phyloP scores from a whole-genome alignment of 148 eudicot species.

The Salicornia ramosissima region DNA sequence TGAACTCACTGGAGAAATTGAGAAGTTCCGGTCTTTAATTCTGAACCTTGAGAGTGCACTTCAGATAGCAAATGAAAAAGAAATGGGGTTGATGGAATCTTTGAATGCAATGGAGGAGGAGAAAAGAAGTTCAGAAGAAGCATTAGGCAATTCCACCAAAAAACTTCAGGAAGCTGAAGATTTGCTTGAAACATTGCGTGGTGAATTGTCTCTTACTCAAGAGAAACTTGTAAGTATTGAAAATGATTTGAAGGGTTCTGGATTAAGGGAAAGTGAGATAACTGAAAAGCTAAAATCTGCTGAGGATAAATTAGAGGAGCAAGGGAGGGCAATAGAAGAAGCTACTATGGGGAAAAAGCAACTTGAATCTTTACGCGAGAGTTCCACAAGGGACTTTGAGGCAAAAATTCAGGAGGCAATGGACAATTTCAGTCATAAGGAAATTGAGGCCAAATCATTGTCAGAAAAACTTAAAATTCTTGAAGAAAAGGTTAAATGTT shows the following conservation, averaged over 20 bases:
- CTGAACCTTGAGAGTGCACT: conserved; percentile 49
- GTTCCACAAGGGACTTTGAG: conserved; percentile 46
- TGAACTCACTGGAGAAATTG: conserved; percentile 46
- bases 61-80: conserved; percentile 47
- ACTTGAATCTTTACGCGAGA: conserved; percentile 52
- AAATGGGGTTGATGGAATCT: conserved; percentile 39
- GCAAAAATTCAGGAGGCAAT: conserved; percentile 59
- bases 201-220: conserved; percentile 47
- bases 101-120: conserved; percentile 45
- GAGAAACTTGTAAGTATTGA: conserved; percentile 53
- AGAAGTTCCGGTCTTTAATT: conserved; percentile 46
- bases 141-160: conserved; percentile 37
- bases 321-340: conserved; percentile 45
- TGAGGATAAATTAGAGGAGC: conserved; percentile 55
- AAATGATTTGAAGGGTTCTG: conserved; percentile 54
- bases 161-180: conserved; percentile 58
- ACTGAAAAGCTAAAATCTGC: conserved; percentile 59
- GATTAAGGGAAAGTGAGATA: conserved; percentile 49
- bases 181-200: conserved; percentile 44
- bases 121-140: conserved; percentile 49
- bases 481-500: conserved; percentile 49
- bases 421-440: conserved; percentile 39
- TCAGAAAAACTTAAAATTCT: conserved; percentile 47
- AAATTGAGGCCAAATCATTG: conserved; percentile 54
- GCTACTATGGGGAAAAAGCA: conserved; percentile 43